phyloP scores from a whole-genome alignment of 345 rosid genomes.

The Geranium brycei region DNA sequence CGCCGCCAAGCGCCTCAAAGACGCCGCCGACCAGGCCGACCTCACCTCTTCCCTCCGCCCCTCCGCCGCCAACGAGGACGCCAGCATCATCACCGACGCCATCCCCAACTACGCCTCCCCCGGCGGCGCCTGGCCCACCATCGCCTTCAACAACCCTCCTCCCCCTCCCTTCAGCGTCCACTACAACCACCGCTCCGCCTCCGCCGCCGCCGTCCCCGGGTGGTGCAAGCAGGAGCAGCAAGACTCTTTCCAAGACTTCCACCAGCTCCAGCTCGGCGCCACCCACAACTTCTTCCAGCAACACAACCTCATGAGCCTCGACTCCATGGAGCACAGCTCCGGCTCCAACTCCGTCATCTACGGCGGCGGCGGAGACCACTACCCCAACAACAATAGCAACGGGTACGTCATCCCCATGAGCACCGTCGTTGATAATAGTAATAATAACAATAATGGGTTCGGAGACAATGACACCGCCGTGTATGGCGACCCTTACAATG shows the following conservation, averaged over 20 bases:
- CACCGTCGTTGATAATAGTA: conserved; percentile 17
- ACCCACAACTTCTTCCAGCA: conserved; percentile 43
- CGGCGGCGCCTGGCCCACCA: conserved; percentile 27
- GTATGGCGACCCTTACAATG: conserved; percentile 24
- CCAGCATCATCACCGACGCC: conserved; percentile 15
- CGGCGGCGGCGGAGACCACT: conserved; percentile 10
- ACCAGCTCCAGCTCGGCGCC: conserved; percentile 24
- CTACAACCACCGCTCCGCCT: conserved; percentile 19
- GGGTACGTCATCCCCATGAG: conserved; percentile 22
- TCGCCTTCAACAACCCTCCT: conserved; percentile 31
- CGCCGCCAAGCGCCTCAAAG: conserved; percentile 55
- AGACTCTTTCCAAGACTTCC: conserved; percentile 24
- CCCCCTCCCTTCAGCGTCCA: conserved; percentile 23
- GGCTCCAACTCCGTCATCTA: conserved; percentile 38
- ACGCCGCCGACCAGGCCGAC: conserved; percentile 30
- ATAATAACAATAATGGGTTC: conserved; percentile 15
- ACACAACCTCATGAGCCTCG: conserved; percentile 33
- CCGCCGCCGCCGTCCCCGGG: conserved; percentile 29
- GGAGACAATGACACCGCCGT: conserved; percentile 23
- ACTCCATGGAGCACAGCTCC: conserved; percentile 40
- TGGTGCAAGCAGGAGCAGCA: conserved; percentile 57
- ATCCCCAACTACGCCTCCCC: conserved; percentile 3
- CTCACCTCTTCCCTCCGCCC: conserved; percentile 8
- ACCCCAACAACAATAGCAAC: conserved; percentile 9
- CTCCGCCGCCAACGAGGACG: conserved; percentile 5